Evolutionary conservation across 129 eudicot species (phyloP).

Genomic region (Tanacetum coccineum): DNA sequence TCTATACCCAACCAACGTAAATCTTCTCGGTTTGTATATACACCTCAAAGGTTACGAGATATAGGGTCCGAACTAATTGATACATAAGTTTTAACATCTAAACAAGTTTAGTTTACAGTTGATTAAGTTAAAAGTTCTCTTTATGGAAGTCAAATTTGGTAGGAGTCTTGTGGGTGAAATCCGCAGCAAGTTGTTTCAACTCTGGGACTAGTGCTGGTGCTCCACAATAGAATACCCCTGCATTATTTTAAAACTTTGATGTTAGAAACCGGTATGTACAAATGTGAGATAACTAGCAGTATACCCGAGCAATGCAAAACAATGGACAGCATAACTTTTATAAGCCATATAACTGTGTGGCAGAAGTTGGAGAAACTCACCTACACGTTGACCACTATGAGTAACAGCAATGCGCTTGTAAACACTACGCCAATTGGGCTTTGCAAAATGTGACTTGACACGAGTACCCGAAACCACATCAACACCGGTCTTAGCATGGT

Average conservation of each 20-base stretch:
- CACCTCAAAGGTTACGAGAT: constrained; percentile 11
- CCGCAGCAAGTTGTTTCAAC: constrained; percentile 46
- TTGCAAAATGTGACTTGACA: constrained; percentile 59
- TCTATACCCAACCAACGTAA: constrained; percentile 11
- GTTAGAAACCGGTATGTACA: background rate
- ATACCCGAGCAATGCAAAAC: no score
- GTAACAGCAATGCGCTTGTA: constrained; percentile 48
- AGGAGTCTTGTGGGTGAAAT: constrained; percentile 43
- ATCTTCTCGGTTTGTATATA: constrained; percentile 8
- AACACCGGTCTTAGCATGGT: constrained; percentile 68
- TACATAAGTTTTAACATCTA: constrained; percentile 6
- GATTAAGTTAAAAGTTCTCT: constrained; percentile 45
- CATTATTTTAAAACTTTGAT: background rate
- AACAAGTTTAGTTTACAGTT: background rate
- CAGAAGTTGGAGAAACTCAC: constrained; percentile 28
- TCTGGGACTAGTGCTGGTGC: constrained; percentile 47
- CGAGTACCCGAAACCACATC: constrained; percentile 77
- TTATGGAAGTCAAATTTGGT: constrained; percentile 63
- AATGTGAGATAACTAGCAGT: background rate
- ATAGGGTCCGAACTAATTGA: background rate
- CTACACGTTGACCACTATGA: constrained; percentile 43
- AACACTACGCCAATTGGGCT: constrained; percentile 59
- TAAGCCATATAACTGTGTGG: no score
- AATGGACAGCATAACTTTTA: background rate
- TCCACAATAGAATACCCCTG: constrained; percentile 71